A percentile compares a stretch with the other conserved stretches of the same genome.
Conservation (phyloP, 129 eudicot species). For the Flaveria brownii region DNA sequence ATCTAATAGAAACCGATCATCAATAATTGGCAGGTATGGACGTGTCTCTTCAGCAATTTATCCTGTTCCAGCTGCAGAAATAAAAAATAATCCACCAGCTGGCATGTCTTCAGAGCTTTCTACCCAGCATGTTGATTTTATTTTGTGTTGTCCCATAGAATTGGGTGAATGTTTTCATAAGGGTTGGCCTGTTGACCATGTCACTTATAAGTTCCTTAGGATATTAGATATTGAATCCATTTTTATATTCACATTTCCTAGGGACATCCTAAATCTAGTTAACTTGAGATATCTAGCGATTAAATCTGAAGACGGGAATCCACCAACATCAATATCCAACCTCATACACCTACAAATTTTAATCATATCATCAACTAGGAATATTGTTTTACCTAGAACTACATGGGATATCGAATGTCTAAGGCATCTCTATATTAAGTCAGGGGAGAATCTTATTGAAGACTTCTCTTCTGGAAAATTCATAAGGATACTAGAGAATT, state of each 20-base stretch:
- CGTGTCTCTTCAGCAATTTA: slow-evolving; percentile 27
- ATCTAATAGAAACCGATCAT: neutral
- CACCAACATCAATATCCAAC: slow-evolving; percentile 36
- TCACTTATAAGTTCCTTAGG: slow-evolving; percentile 27
- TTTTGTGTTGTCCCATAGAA: slow-evolving; percentile 26
- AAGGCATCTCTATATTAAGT: slow-evolving; percentile 29
- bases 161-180: slow-evolving; percentile 22
- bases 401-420: slow-evolving; percentile 29
- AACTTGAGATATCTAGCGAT: slow-evolving; percentile 44
- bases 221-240: slow-evolving; percentile 33
- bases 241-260: slow-evolving; percentile 21
- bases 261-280: slow-evolving; percentile 23
- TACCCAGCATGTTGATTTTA: slow-evolving; percentile 18
- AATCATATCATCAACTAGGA: slow-evolving; percentile 10
- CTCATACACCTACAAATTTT: slow-evolving; percentile 35
- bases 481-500: slow-evolving; percentile 1
- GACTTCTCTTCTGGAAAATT: slow-evolving; percentile 7
- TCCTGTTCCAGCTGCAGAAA: slow-evolving; percentile 26
- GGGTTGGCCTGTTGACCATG: slow-evolving; percentile 11
- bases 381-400: slow-evolving; percentile 23
- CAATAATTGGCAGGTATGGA: slow-evolving; percentile 22
- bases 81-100: neutral
- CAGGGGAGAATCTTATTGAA: slow-evolving; percentile 19
- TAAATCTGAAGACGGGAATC: slow-evolving; percentile 11
- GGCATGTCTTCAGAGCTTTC: slow-evolving; percentile 20